Percentiles rank a stretch among this genome's conserved stretches.
Conservation (phyloP, 2,329 filamentous ascomycete species). For the Trichoderma brevicompactum region DNA sequence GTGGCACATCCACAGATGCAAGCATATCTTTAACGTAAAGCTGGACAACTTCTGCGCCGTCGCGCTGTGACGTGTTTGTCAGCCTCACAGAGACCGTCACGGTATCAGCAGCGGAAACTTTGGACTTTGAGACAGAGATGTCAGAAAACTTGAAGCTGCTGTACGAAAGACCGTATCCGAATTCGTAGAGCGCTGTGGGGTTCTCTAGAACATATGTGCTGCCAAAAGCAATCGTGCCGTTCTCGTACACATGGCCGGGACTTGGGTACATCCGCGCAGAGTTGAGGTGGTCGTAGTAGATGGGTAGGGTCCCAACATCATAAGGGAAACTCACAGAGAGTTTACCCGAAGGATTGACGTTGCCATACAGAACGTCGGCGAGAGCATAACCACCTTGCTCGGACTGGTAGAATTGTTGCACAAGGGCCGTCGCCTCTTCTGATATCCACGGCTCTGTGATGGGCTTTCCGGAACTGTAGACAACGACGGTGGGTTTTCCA, state of each 20-base stretch:
- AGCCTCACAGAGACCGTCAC: constrained; percentile 14
- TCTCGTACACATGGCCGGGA: background rate
- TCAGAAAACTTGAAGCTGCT: constrained; percentile 13
- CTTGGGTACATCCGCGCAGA: constrained; percentile 1
- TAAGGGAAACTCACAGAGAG: constrained; percentile 23
- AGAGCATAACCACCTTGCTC: constrained; percentile 14
- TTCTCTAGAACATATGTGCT: constrained; percentile 13
- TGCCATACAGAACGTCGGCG: constrained; percentile 12
- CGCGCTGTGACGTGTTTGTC: constrained; percentile 3
- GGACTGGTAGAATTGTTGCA: constrained; percentile 20
- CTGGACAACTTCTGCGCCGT: constrained; percentile 13
- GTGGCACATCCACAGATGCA: constrained; percentile 7
- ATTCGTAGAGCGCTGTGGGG: constrained; percentile 13
- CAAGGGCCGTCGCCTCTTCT: constrained; percentile 11
- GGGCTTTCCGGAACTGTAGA: constrained; percentile 19
- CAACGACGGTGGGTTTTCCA: constrained; percentile 9
- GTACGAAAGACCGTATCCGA: constrained; percentile 19
- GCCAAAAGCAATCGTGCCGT: constrained; percentile 11
- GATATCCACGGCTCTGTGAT: constrained; percentile 17
- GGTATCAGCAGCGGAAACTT: constrained; percentile 9
- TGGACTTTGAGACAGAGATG: constrained; percentile 4
- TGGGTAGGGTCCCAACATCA: constrained; percentile 17
- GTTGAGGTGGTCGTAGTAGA: constrained; percentile 17
- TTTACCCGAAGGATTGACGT: constrained; percentile 16
- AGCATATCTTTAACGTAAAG: constrained; percentile 20